phyloP scores from a whole-genome alignment of 1,284 basidiomycete genomes.

The Trametes versicolor region DNA sequence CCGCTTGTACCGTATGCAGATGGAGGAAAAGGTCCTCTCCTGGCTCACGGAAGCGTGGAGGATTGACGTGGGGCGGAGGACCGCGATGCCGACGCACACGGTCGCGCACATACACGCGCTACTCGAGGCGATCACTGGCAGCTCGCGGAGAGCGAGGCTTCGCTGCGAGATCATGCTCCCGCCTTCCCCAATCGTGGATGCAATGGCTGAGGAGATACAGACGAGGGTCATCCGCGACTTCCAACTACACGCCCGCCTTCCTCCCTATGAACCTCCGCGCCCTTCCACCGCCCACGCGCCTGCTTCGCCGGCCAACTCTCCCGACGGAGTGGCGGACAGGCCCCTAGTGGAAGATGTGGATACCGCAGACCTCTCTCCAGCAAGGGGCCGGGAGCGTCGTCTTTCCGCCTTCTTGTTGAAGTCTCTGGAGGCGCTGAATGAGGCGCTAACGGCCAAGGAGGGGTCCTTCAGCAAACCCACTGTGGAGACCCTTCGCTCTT shows the following conservation, averaged over 20 bases:
- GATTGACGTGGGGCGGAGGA: conserved; percentile 43
- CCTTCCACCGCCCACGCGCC: not conserved
- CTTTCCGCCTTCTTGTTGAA: conserved; percentile 72
- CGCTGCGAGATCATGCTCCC: conserved; percentile 65
- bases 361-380: conserved; percentile 49
- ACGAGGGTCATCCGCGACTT: conserved; percentile 74
- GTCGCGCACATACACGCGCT: conserved; percentile 72
- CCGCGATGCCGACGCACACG: conserved; percentile 59
- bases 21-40: conserved; percentile 84
- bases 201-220: conserved; percentile 65
- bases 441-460: conserved; percentile 57
- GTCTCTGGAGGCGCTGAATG: conserved; percentile 59
- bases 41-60: conserved; percentile 89
- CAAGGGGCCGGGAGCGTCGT: conserved; percentile 67
- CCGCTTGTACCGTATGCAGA: conserved; percentile 79
- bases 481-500: conserved; percentile 69
- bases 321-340: not conserved
- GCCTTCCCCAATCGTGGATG: conserved; percentile 69
- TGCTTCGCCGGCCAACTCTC: not conserved
- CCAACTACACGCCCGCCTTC: conserved; percentile 71
- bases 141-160: conserved; percentile 57
- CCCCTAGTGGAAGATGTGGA: conserved; percentile 14
- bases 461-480: conserved; percentile 52
- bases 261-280: conserved; percentile 47
- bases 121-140: conserved; percentile 68